Percentiles rank a stretch among this genome's conserved stretches.
Evolutionary conservation across 192 early-diverging fungal genomes (phyloP).

Genomic region (Rhizophagus sp.): DNA sequence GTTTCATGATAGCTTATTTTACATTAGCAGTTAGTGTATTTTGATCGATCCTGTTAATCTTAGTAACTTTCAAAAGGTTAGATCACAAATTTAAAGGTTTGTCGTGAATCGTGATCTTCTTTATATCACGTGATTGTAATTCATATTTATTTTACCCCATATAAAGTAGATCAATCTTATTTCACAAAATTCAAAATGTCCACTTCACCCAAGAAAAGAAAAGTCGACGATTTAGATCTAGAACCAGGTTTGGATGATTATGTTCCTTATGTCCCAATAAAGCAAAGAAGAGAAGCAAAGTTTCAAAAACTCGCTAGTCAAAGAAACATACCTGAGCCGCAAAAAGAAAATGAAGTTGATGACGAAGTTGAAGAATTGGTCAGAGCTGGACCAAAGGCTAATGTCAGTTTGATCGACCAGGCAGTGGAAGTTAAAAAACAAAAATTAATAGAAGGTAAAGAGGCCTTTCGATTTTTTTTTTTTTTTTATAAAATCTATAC

Average conservation of each 20-base stretch:
- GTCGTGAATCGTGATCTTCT: too few relatives aligned
- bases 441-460: slow-evolving; percentile 48
- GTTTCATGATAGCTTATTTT: too few relatives aligned
- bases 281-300: slow-evolving; percentile 63
- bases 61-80: too few relatives aligned
- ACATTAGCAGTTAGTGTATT: too few relatives aligned
- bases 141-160: too few relatives aligned
- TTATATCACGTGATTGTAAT: too few relatives aligned
- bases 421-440: slow-evolving; percentile 71
- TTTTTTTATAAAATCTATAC: not conserved
- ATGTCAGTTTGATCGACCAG: slow-evolving; percentile 82
- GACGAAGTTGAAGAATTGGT: slow-evolving; percentile 47
- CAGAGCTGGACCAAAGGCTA: slow-evolving; percentile 60
- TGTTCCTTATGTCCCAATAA: slow-evolving; percentile 77
- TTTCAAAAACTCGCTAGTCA: slow-evolving; percentile 42
- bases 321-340: slow-evolving; percentile 34
- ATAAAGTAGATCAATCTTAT: too few relatives aligned
- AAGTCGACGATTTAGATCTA: not conserved
- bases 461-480: not conserved
- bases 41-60: too few relatives aligned
- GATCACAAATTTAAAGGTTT: too few relatives aligned
- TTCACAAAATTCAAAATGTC: not conserved
- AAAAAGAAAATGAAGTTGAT: slow-evolving; percentile 38
- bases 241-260: slow-evolving; percentile 55
- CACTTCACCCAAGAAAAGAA: not conserved